These are phyloP conservation scores for Clitopilus passeckerianus DNA, from an alignment of 768 basidiomycete genomes.

Conservation along the genomic window DNA sequence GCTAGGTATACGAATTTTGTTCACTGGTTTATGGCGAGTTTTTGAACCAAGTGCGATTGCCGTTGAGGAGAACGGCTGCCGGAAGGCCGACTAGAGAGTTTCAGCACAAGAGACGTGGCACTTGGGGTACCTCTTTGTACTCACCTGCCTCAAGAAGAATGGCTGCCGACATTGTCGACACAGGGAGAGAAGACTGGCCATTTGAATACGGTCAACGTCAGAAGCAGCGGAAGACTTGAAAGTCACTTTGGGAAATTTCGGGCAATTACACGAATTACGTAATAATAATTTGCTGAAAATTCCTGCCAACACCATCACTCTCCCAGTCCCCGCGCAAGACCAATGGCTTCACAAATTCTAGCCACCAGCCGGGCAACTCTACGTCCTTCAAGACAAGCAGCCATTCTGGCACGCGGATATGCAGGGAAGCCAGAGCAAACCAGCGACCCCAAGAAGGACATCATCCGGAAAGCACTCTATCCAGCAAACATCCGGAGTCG, in stretches of 20 bases:
- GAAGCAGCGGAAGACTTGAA: not conserved
- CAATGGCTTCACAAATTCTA: conserved; percentile 25
- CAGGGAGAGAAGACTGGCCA: conserved; percentile 15
- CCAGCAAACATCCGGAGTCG: conserved; percentile 69
- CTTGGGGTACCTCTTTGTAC: not conserved
- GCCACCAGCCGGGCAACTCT: conserved; percentile 24
- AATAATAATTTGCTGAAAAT: conserved; percentile 1
- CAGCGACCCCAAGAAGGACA: conserved; percentile 61
- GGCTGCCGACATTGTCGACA: conserved; percentile 22
- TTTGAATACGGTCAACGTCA: conserved; percentile 1
- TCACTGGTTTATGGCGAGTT: conserved; percentile 39
- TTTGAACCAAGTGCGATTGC: conserved; percentile 41
- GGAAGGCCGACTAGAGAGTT: conserved; percentile 5
- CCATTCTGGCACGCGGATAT: conserved; percentile 24
- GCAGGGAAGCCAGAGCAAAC: conserved; percentile 36
- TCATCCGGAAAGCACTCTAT: conserved; percentile 77
- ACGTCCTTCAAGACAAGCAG: conserved; percentile 25
- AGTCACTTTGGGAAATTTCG: conserved; percentile 7
- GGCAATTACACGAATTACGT: conserved; percentile 5
- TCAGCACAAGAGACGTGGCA: not conserved
- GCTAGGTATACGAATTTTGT: conserved; percentile 51
- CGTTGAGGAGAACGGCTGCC: conserved; percentile 43
- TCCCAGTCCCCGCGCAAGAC: conserved; percentile 27
- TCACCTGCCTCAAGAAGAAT: conserved; percentile 1
- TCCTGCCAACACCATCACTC: conserved; percentile 16